Conservation (phyloP, 108 stramenopile genomes). For the Skeletonema potamos region DNA sequence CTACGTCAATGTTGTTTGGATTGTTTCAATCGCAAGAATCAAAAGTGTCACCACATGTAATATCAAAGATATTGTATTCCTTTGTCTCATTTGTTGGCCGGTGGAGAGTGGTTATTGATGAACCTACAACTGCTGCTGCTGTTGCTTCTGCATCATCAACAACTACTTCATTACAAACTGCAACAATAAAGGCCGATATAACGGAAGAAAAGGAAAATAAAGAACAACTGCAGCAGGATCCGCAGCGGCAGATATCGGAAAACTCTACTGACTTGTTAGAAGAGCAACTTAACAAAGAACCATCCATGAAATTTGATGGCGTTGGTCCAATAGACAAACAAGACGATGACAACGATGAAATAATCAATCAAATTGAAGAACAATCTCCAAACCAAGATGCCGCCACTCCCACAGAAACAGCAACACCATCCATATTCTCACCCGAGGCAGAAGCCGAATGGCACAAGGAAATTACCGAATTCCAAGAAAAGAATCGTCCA, state of each 20-base stretch:
- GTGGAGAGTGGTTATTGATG: slow-evolving; percentile 30
- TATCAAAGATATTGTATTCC: slow-evolving; percentile 21
- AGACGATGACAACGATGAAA: neutral
- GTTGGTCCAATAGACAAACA: neutral
- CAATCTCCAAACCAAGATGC: neutral
- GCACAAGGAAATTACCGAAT: neutral
- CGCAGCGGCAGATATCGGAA: neutral
- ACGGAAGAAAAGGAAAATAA: neutral
- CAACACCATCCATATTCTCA: neutral
- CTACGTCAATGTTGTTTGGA: neutral
- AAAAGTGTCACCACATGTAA: slow-evolving; percentile 1
- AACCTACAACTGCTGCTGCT: neutral
- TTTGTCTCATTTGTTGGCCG: slow-evolving; percentile 27
- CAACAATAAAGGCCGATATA: neutral
- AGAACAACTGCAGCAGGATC: neutral
- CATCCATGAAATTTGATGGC: neutral
- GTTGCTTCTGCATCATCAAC: neutral
- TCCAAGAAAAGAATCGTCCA: neutral
- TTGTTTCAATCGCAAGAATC: neutral
- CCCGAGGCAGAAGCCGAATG: neutral
- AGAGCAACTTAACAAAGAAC: slow-evolving; percentile 25
- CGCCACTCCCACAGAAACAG: neutral
- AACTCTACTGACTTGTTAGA: slow-evolving; percentile 13
- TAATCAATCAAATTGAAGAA: neutral
- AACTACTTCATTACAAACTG: neutral